Percentiles rank a stretch among this genome's conserved stretches.
Conservation (phyloP, 257 asterid species). For the Penstemon davidsonii region DNA sequence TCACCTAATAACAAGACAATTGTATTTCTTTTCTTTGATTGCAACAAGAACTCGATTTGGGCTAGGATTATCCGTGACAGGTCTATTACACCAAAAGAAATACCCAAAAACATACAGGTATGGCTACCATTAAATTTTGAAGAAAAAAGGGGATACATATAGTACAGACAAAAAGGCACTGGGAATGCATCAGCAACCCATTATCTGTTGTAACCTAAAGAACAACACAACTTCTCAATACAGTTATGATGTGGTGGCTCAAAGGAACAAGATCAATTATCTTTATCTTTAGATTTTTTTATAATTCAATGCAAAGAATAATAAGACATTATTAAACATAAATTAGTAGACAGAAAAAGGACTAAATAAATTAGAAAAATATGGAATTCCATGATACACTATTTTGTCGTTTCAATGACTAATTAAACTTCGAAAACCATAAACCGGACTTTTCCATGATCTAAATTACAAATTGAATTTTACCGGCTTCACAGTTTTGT, state of each 20-base stretch:
- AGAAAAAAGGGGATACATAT: background rate
- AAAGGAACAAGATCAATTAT: background rate
- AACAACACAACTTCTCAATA: constrained; percentile 4
- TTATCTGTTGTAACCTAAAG: constrained; percentile 15
- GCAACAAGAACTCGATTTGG: too few species aligned
- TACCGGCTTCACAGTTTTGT: constrained; percentile 14
- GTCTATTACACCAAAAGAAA: background rate
- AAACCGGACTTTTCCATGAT: constrained; percentile 26
- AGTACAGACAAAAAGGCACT: constrained; percentile 14
- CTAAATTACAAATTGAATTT: constrained; percentile 35
- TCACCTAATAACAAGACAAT: background rate
- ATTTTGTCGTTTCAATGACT: constrained; percentile 20
- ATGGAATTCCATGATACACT: constrained; percentile 42
- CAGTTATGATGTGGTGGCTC: constrained; percentile 1
- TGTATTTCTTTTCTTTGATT: too few species aligned
- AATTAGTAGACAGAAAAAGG: constrained; percentile 21
- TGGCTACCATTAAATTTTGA: constrained; percentile 25
- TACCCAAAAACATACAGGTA: constrained; percentile 1
- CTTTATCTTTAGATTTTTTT: too few species aligned
- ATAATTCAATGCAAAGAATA: background rate
- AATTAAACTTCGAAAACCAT: constrained; percentile 21
- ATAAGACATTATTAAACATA: background rate
- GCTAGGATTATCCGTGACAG: background rate
- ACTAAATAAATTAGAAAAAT: constrained; percentile 30
- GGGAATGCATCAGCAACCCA: constrained; percentile 16